Conservation (phyloP, 2,329 filamentous ascomycete species). For the Colletotrichum cordylinicola region DNA sequence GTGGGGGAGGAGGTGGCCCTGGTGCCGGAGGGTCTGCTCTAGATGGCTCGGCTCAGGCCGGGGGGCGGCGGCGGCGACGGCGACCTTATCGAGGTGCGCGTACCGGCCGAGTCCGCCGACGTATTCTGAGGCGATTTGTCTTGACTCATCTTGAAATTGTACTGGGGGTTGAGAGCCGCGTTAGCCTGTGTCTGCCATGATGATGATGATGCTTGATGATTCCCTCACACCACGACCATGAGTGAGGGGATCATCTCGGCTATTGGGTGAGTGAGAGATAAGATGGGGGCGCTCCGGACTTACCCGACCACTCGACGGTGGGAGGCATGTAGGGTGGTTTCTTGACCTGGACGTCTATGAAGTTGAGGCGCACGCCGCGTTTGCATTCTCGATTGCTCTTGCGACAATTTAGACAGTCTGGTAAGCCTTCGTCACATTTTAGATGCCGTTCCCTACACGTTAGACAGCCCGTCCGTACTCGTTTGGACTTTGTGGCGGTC, state of each 20-base stretch:
- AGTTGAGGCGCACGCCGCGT: constrained; percentile 86
- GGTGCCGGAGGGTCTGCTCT: constrained; percentile 30
- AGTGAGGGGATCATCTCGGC: not conserved
- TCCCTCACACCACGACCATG: not conserved
- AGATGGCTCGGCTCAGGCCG: constrained; percentile 27
- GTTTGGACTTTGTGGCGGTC: constrained; percentile 69
- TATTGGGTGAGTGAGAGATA: not conserved
- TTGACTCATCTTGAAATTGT: constrained; percentile 86
- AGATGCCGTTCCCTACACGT: constrained; percentile 90
- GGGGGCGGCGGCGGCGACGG: constrained; percentile 1
- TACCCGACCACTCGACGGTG: constrained; percentile 70
- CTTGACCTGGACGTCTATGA: constrained; percentile 83
- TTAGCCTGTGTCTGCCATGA: not conserved
- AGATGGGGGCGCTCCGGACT: constrained; percentile 22
- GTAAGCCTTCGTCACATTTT: constrained; percentile 82
- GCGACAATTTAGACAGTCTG: constrained; percentile 76
- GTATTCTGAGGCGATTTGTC: constrained; percentile 90
- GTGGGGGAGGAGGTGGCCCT: constrained; percentile 22
- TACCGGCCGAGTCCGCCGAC: constrained; percentile 79
- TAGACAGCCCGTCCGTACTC: constrained; percentile 88
- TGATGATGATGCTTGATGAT: not conserved
- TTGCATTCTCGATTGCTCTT: constrained; percentile 89
- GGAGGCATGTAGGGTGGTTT: constrained; percentile 67
- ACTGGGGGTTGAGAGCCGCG: constrained; percentile 51
- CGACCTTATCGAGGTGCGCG: constrained; percentile 52